Percentiles rank a stretch among this genome's conserved stretches.
These are phyloP conservation scores for Zopfia rhizophila DNA, from an alignment of 2,329 filamentous ascomycete species.

Conservation along the genomic window DNA sequence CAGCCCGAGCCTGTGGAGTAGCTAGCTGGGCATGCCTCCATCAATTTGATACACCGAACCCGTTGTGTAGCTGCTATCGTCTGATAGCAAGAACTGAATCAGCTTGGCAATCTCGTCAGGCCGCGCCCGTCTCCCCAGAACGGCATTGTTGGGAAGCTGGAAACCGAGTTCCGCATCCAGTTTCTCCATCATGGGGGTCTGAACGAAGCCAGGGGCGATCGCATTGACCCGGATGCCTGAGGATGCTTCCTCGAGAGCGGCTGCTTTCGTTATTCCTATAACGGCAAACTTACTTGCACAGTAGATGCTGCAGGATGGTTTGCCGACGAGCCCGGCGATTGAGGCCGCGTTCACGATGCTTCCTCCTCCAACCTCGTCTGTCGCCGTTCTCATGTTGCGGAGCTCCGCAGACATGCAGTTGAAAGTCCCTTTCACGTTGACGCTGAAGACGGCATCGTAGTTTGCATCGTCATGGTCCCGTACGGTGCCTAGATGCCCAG, in stretches of 20 bases:
- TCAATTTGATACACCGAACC: slow-evolving; percentile 31
- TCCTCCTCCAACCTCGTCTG: slow-evolving; percentile 27
- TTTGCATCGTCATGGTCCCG: slow-evolving; percentile 44
- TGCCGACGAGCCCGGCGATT: slow-evolving; percentile 60
- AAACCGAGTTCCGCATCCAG: slow-evolving; percentile 17
- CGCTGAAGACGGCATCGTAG: slow-evolving; percentile 43
- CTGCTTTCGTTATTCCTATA: slow-evolving; percentile 47
- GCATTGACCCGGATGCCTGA: slow-evolving; percentile 53
- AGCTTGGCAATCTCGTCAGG: slow-evolving; percentile 29
- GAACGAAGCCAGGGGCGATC: slow-evolving; percentile 47
- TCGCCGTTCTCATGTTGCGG: slow-evolving; percentile 48
- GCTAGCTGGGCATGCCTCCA: slow-evolving; percentile 28
- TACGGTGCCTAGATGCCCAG: slow-evolving; percentile 40
- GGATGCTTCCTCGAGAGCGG: slow-evolving; percentile 50
- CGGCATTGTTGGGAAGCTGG: slow-evolving; percentile 21
- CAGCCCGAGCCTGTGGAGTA: too few species aligned
- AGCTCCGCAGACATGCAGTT: slow-evolving; percentile 46
- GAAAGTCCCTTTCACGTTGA: slow-evolving; percentile 50
- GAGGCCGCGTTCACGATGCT: slow-evolving; percentile 57
- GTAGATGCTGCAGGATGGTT: slow-evolving; percentile 33
- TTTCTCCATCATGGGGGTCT: slow-evolving; percentile 28
- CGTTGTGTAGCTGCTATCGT: slow-evolving; percentile 29
- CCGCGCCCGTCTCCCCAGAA: slow-evolving; percentile 20
- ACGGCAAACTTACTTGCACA: slow-evolving; percentile 41
- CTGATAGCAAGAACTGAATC: slow-evolving; percentile 27